Evolutionary conservation across 352 stramenopile species (phyloP).

Genomic region (Phytopythium mirpurense): DNA sequence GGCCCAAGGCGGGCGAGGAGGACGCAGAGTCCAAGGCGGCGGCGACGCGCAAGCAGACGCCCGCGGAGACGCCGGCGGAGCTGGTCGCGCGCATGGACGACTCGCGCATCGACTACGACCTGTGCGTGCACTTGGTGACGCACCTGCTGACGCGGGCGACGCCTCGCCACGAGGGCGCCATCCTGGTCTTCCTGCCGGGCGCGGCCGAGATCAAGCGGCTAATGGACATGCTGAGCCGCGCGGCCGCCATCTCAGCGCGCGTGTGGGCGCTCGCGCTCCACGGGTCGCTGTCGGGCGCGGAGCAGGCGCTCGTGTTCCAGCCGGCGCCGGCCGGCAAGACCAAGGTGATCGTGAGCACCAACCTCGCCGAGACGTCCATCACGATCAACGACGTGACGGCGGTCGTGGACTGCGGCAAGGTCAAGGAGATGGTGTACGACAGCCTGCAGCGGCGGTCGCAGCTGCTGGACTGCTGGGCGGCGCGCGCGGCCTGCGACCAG

Average conservation of each 20-base stretch:
- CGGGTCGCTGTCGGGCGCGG: conserved; percentile 58
- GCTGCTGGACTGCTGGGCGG: conserved; percentile 79
- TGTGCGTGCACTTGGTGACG: conserved; percentile 83
- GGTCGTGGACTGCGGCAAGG: conserved; percentile 83
- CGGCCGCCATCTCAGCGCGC: conserved; percentile 18
- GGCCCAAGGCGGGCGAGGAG: conserved; percentile 17
- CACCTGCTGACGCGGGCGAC: conserved; percentile 42
- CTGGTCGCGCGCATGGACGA: conserved; percentile 83
- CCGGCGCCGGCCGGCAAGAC: conserved; percentile 51
- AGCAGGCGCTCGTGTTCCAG: conserved; percentile 76
- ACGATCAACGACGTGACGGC: conserved; percentile 87
- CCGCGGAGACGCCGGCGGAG: conserved; percentile 36
- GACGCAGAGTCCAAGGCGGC: conserved; percentile 19
- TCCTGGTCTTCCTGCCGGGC: conserved; percentile 80
- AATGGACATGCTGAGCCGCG: conserved; percentile 57
- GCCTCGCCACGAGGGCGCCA: conserved; percentile 41
- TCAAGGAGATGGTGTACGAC: conserved; percentile 89
- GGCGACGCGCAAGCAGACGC: conserved; percentile 16
- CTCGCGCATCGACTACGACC: conserved; percentile 91
- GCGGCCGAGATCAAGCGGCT: conserved; percentile 81
- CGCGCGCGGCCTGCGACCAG: conserved; percentile 77
- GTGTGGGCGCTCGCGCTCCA: conserved; percentile 76
- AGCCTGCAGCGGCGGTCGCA: conserved; percentile 58
- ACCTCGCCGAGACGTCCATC: conserved; percentile 88
- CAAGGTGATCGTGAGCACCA: conserved; percentile 87